phyloP scores from a whole-genome alignment of 2,329 filamentous ascomycete species.

The Penicillium nordicum region DNA sequence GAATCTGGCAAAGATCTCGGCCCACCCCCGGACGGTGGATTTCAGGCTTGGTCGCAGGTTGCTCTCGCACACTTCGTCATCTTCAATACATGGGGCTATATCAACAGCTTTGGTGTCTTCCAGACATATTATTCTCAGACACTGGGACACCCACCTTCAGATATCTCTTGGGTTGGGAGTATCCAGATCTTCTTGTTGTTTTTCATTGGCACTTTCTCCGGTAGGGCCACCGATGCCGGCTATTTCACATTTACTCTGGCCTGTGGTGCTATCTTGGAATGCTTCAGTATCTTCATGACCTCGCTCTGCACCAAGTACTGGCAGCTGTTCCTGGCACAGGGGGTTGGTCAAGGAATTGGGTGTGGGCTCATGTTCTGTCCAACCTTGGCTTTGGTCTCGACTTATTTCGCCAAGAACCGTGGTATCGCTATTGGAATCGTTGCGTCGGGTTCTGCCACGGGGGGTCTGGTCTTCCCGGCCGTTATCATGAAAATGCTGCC shows the following conservation, averaged over 20 bases:
- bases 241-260: constrained; percentile 47
- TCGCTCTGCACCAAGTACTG: constrained; percentile 48
- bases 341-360: constrained; percentile 56
- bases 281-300: constrained; percentile 53
- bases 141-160: constrained; percentile 43
- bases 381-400: constrained; percentile 53
- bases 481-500: constrained; percentile 57
- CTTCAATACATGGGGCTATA: constrained; percentile 56
- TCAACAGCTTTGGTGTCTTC: constrained; percentile 56
- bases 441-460: constrained; percentile 59
- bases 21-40: constrained; percentile 50
- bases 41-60: constrained; percentile 56
- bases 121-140: constrained; percentile 51
- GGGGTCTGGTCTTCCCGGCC: constrained; percentile 62
- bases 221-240: constrained; percentile 52
- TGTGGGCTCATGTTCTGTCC: constrained; percentile 55
- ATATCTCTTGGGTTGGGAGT: constrained; percentile 53
- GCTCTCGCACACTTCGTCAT: constrained; percentile 52
- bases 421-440: constrained; percentile 59
- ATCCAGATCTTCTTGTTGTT: constrained; percentile 53
- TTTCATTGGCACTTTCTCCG: constrained; percentile 50
- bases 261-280: constrained; percentile 43
- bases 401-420: constrained; percentile 60
- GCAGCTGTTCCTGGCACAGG: constrained; percentile 52
- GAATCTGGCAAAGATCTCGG: constrained; percentile 37